These are phyloP conservation scores for Malassezia equina DNA, from an alignment of 1,284 basidiomycete species.

Conservation along the genomic window DNA sequence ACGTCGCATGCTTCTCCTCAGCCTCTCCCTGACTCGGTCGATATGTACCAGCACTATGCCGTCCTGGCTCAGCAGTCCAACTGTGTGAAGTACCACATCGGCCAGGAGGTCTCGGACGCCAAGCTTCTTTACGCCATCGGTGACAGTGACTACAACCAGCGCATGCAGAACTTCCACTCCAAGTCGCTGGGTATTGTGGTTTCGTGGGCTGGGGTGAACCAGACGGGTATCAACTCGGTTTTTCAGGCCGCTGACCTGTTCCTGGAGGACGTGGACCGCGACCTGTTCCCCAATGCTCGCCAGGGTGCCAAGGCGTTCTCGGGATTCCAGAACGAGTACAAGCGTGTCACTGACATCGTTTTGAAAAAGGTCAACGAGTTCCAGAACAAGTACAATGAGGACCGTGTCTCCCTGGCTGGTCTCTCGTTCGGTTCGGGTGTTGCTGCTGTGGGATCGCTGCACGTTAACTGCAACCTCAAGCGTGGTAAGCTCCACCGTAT, in stretches of 20 bases:
- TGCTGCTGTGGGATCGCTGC: neutral
- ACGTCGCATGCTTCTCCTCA: neutral
- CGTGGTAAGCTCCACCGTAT: conserved; percentile 13
- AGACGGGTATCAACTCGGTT: conserved; percentile 1
- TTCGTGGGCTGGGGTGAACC: conserved; percentile 16
- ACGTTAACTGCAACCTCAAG: conserved; percentile 16
- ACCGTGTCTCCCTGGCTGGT: conserved; percentile 14
- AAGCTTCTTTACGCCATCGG: conserved; percentile 11
- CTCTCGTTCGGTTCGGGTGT: conserved; percentile 16
- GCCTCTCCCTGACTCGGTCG: neutral
- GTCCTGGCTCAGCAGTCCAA: conserved; percentile 15
- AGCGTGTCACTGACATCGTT: neutral
- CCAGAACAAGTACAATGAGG: conserved; percentile 8
- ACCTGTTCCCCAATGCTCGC: neutral
- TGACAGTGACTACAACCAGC: conserved; percentile 14
- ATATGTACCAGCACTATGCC: conserved; percentile 12
- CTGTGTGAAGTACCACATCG: conserved; percentile 6
- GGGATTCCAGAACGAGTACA: conserved; percentile 14
- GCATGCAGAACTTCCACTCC: conserved; percentile 17
- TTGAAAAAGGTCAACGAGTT: conserved; percentile 1
- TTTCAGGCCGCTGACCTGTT: conserved; percentile 6
- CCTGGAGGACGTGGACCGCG: conserved; percentile 8
- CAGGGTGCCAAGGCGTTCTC: conserved; percentile 3
- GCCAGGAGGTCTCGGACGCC: conserved; percentile 8
- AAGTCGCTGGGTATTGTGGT: conserved; percentile 13